phyloP scores from a whole-genome alignment of 441 rosid genomes.

The Francoa sonchifolia region DNA sequence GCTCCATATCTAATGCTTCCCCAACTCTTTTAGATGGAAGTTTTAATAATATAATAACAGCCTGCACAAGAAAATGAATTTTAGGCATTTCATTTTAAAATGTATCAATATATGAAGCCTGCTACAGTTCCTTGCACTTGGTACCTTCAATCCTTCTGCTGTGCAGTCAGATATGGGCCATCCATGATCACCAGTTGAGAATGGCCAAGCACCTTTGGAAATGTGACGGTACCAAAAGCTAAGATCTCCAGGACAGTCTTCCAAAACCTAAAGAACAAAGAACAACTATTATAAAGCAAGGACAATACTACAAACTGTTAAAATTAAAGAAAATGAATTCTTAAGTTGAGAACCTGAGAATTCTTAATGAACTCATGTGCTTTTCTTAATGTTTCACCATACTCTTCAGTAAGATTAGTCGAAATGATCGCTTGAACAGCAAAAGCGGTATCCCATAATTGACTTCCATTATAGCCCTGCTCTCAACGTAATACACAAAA shows the following conservation, averaged over 20 bases:
- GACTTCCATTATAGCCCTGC: conserved; percentile 98
- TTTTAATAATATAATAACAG: conserved; percentile 55
- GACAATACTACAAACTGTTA: neutral
- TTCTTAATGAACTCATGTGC: conserved; percentile 57
- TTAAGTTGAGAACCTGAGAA: conserved; percentile 46
- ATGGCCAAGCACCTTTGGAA: conserved; percentile 98
- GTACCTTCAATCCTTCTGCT: conserved; percentile 89
- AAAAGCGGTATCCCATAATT: conserved; percentile 87
- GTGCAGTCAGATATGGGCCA: conserved; percentile 99
- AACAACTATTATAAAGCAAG: neutral
- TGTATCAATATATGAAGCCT: too few relatives aligned
- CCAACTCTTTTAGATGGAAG: conserved; percentile 64
- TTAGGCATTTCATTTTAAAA: too few relatives aligned
- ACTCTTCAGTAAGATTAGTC: conserved; percentile 55
- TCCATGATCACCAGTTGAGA: conserved; percentile 91
- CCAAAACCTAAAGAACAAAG: conserved; percentile 42
- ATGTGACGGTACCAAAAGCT: conserved; percentile 79
- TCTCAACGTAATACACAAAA: neutral
- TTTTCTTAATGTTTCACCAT: conserved; percentile 46
- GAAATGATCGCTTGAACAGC: conserved; percentile 77
- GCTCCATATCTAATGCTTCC: conserved; percentile 44
- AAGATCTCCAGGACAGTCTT: conserved; percentile 79
- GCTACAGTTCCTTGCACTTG: too few relatives aligned
- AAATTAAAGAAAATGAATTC: neutral
- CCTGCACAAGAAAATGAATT: conserved; percentile 31